phyloP scores from a whole-genome alignment of 1,139 yeast species.

The Zygoascus sp. region DNA sequence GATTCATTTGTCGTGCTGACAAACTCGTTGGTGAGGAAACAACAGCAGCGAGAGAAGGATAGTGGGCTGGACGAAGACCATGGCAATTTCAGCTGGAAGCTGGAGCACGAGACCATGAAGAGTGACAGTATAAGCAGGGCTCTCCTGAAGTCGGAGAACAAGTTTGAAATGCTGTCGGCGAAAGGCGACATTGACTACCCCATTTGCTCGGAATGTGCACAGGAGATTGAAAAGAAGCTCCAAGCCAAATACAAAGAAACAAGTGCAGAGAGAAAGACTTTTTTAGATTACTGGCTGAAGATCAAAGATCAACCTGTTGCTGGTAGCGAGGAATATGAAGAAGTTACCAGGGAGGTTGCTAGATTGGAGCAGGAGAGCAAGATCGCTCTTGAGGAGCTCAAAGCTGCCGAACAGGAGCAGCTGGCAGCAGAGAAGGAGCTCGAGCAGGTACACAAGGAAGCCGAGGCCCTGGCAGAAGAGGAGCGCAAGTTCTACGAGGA shows the following conservation, averaged over 20 bases:
- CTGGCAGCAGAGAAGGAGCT: constrained; percentile 33
- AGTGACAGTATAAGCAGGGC: not conserved
- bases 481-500: constrained; percentile 44
- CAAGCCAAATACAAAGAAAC: constrained; percentile 68
- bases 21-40: constrained; percentile 31
- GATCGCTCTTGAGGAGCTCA: constrained; percentile 31
- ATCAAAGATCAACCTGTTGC: constrained; percentile 54
- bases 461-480: constrained; percentile 35
- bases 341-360: constrained; percentile 43
- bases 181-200: constrained; percentile 85
- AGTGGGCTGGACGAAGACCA: not conserved
- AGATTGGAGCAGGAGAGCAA: constrained; percentile 26
- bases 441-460: constrained; percentile 29
- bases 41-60: constrained; percentile 13
- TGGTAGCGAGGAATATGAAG: constrained; percentile 41
- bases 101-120: not conserved
- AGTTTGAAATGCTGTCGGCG: constrained; percentile 61
- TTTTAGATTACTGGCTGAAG: constrained; percentile 65
- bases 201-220: constrained; percentile 81
- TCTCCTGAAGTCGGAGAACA: constrained; percentile 49
- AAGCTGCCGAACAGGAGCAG: constrained; percentile 34
- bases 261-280: constrained; percentile 73
- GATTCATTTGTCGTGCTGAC: constrained; percentile 44
- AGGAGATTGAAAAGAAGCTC: constrained; percentile 58
- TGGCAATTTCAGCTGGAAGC: not conserved